Evolutionary conservation across 2,329 filamentous ascomycete genomes (phyloP), one percentile per base, ranked within the genome.

Genomic region (Diaporthe caulivora): DNA sequence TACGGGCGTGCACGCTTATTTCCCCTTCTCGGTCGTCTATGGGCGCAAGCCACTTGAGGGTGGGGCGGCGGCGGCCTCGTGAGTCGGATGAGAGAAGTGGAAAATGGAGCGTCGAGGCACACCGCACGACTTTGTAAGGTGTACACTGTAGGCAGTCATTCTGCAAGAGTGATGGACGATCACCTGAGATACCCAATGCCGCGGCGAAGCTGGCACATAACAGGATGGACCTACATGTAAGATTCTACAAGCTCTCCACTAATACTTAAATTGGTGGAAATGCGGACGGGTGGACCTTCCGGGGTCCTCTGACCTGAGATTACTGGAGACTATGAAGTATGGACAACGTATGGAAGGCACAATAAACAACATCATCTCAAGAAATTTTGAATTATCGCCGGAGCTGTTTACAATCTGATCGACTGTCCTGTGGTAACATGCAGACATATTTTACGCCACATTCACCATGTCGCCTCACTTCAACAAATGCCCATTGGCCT

Each of bases 1-100:
- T 29, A 44, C 62, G 1, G 69, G 76, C 9, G 58, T 80, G n/a
- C 80, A 82, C 53, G 75, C 77, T 1, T 82, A 82, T 68, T 78
- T 82, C 44, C 77, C 77, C 2, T 77, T 81, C 70, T 77, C 79
- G 49, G 77, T 80, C 10, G 79, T 82, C 0, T 79, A 81, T 55
- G 81, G 77, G 29, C 75, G 80, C 77, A 83, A 82, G 72, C 81
- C 81, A 11, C 21, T 76, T 54, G 65, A 6, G 9, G 37, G 29
- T 1, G 62, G n/a, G 34, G 49, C 18, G 5, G 37, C 40, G 40
- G 15, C 37, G 51, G 24, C 64, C 13, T 51, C 21, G 3, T 49
- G n/a, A 57, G 10, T 21, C 10, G 11, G 6, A 31, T 15, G 10
- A 15, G 24, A 11, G 18, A 13, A 11, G 37, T 34, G 9, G 31